Base-by-base conservation (phyloP, 2,329 filamentous ascomycete species). In the Clonostachys solani region DNA sequence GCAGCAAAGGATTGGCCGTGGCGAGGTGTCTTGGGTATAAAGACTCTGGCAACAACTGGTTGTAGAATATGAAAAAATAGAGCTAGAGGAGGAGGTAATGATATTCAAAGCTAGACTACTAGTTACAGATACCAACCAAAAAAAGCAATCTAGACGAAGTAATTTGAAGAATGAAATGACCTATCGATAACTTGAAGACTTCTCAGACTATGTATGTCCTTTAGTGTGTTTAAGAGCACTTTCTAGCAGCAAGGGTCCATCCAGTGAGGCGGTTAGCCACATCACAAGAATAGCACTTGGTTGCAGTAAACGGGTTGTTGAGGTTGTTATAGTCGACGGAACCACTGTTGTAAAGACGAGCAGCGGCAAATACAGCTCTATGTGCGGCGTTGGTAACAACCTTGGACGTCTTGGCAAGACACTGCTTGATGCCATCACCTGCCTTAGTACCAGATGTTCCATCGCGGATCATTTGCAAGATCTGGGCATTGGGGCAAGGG, bases 311-410 rank as follows among this genome's bases (percentile, higher is more conserved):
- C 35, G 49, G 49, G 40, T 52, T 44, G 46, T 54, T 52, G 46
- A 57, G 53, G 52, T 54, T 48, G 41, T 19, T 43, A 45, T 53
- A 57, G 45, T 57, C 48, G 42, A 51, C 54, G 33, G 54, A 57
- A 43, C 54, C 54, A 35, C 47, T 50, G 52, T 57, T 57, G 48
- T 57, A 57, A 17, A 52, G 49, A 19, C 54, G 52, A 40, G 54
- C 47, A 3, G 53, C 46, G 12, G 50, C 53, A 42, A 55, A 56
- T 47, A 46, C 44, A 16, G 50, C 44, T 42, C 44, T 37, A 42
- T 42, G 38, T 40, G 42, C 46, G 19, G 12, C 13, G 35, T 47
- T 48, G 33, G 44, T 46, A 18, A 47, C 36, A 12, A 33, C 23
- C 16, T 15, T 40, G 10, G 41, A 37, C 18, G 52, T 42, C 6